phyloP scores from a whole-genome alignment of 805 yeast genomes.

The Wickerhamomyces alni region DNA sequence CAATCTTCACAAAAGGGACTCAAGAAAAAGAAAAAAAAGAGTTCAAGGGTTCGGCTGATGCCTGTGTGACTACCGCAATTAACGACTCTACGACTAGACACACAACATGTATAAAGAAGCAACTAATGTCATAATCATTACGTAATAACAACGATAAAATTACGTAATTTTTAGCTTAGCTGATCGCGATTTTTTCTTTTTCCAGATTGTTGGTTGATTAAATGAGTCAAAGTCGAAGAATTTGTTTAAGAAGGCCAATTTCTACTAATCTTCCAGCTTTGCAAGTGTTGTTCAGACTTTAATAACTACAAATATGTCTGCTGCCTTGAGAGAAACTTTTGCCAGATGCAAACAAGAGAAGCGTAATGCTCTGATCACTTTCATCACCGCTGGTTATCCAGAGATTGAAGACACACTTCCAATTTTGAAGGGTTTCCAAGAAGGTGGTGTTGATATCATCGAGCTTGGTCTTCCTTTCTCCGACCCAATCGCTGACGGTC shows the following conservation, averaged over 20 bases:
- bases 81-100: too few species aligned
- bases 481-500: conserved; percentile 99
- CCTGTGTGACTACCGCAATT: neutral
- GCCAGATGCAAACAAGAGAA: conserved; percentile 52
- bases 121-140: too few species aligned
- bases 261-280: too few species aligned
- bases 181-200: neutral
- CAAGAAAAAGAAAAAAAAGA: conserved; percentile 10
- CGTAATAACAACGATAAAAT: neutral
- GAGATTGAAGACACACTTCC: conserved; percentile 83
- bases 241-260: neutral
- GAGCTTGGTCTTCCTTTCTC: conserved; percentile 96
- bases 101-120: too few species aligned
- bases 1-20: conserved; percentile 5
- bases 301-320: conserved; percentile 24
- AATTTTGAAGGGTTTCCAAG: conserved; percentile 80
- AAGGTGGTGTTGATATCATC: conserved; percentile 91
- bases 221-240: neutral
- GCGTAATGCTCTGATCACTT: conserved; percentile 86
- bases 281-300: too few species aligned
- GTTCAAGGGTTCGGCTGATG: conserved; percentile 19
- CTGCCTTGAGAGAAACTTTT: conserved; percentile 52
- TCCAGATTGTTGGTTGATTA: neutral
- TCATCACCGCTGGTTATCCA: conserved; percentile 94
- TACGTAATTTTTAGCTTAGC: neutral